Evolutionary conservation across 2,329 filamentous ascomycete genomes (phyloP), one percentile per base, ranked within the genome.

Genomic region (Aspergillus fijiensis): DNA sequence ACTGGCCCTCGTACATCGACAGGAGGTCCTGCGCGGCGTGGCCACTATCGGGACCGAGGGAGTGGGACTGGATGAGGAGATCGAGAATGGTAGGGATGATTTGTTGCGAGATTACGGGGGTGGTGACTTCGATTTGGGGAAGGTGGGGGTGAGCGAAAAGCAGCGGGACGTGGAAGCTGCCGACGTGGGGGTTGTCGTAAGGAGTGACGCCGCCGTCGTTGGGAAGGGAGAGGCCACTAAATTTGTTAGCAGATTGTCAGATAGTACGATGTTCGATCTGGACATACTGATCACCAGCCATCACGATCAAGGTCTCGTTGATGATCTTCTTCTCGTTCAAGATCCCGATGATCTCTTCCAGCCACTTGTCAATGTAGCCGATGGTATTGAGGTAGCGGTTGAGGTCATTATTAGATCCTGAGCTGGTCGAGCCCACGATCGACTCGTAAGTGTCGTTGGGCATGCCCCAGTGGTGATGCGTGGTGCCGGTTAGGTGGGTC

Each of bases 201-300:
- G 73, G 67, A 12, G 72, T 72, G 35, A 73, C 63, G 9, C 72
- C 72, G 11, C 72, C 70, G 55, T 75, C 69, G 47, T 74, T 73
- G n/a, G 72, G 73, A 9, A 75, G 69, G 2, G 72, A 75, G 10
- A 75, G 60, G 21, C 71, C 72, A 57, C 68, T 70, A 39, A 23
- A 10, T 16, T 6, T 9, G 51, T 63, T 56, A 61, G 60, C 53
- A 31, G 21, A 2, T 47, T 12, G 9, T 25, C 42, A 35, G 19
- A 21, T 11, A 49, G 42, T 52, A 23, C 12, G 5, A 0, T 1
- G 6, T 2, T 1, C 4, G 4, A 48, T 12, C 11, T 12, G 33
- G 49, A 68, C 68, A 49, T 69, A 70, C 68, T 75, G 73, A 49
- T 75, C 73, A 25, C 73, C 73, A 4, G 70, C 68, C 68, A 75